Conservation (phyloP, 163 green algal genomes). For the Prototheca cutis region DNA sequence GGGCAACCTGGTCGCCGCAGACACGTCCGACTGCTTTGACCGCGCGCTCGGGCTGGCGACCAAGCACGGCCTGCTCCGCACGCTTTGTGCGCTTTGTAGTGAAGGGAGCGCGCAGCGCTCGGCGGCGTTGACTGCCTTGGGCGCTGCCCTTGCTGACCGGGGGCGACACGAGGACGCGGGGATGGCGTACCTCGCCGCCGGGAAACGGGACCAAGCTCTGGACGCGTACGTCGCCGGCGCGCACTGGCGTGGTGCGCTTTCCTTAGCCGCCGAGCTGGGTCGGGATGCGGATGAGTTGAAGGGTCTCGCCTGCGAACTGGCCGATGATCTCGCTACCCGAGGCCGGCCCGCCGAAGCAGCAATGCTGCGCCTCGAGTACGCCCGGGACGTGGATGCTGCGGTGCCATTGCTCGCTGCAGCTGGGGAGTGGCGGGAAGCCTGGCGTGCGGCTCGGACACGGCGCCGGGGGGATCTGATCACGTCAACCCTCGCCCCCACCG, state of each 20-base stretch:
- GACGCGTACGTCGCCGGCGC: slow-evolving; percentile 49
- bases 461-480: slow-evolving; percentile 38
- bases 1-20: slow-evolving; percentile 40
- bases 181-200: slow-evolving; percentile 47
- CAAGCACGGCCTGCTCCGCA: slow-evolving; percentile 52
- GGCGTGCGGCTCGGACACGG: slow-evolving; percentile 33
- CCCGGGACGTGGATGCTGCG: slow-evolving; percentile 49
- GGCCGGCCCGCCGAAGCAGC: slow-evolving; percentile 51
- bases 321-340: slow-evolving; percentile 37
- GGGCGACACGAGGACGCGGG: slow-evolving; percentile 69
- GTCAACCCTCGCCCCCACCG: slow-evolving; percentile 36
- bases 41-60: slow-evolving; percentile 49
- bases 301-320: slow-evolving; percentile 48
- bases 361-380: slow-evolving; percentile 44
- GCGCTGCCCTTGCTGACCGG: slow-evolving; percentile 30
- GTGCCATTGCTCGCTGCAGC: slow-evolving; percentile 47
- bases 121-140: slow-evolving; percentile 40
- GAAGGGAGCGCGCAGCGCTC: slow-evolving; percentile 12
- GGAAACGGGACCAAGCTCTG: slow-evolving; percentile 39
- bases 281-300: slow-evolving; percentile 16
- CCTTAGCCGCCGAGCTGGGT: slow-evolving; percentile 40
- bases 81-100: too few relatives aligned
- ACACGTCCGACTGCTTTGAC: slow-evolving; percentile 35
- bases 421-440: slow-evolving; percentile 69
- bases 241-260: slow-evolving; percentile 51